Evolutionary conservation across 148 eudicot genomes (phyloP).

Genomic region (Salicornia ramosissima): DNA sequence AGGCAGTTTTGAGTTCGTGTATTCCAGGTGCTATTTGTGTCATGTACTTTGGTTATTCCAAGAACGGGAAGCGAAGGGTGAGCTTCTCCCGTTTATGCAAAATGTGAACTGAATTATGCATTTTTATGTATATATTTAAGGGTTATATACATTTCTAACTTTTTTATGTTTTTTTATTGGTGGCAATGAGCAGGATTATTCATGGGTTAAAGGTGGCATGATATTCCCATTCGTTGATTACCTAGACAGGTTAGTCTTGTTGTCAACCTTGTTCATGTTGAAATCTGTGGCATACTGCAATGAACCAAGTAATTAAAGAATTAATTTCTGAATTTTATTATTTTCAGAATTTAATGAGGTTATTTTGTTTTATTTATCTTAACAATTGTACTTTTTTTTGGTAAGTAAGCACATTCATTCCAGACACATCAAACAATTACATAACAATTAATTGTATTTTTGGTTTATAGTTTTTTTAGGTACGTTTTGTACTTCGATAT

Average conservation of each 20-base stretch:
- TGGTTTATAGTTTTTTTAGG: too few species aligned
- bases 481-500: too few species aligned
- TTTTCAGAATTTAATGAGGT: too few species aligned
- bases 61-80: conserved; percentile 59
- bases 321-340: too few species aligned
- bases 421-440: too few species aligned
- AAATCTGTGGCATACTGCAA: too few species aligned
- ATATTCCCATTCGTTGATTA: conserved; percentile 80
- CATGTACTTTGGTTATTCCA: conserved; percentile 61
- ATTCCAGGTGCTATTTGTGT: conserved; percentile 60
- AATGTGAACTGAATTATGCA: neutral
- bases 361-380: too few species aligned
- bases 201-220: conserved; percentile 95
- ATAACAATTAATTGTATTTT: too few species aligned
- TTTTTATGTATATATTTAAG: neutral
- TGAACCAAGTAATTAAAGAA: too few species aligned
- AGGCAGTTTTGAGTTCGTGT: conserved; percentile 47
- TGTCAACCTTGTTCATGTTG: neutral
- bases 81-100: neutral
- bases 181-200: conserved; percentile 66
- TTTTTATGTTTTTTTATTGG: conserved; percentile 6
- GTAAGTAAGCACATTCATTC: too few species aligned
- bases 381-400: too few species aligned
- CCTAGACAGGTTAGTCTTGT: conserved; percentile 53
- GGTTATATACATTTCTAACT: neutral